Evolutionary conservation across 495 filamentous ascomycete genomes (phyloP).

Genomic region (Talaromyces stipitatus): DNA sequence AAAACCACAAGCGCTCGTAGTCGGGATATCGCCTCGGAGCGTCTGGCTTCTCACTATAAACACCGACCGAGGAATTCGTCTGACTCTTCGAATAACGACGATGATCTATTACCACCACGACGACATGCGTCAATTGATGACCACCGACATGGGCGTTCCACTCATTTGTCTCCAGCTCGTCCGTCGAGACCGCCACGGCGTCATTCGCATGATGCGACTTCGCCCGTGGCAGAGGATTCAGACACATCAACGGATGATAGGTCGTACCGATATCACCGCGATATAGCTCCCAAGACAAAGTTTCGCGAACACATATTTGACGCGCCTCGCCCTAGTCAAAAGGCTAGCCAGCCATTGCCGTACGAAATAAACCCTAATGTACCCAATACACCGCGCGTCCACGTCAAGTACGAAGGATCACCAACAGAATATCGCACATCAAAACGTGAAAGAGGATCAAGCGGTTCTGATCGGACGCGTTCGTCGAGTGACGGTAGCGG

Average conservation of each 20-base stretch:
- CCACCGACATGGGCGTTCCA: slow-evolving; percentile 13
- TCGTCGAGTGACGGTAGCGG: slow-evolving; percentile 2
- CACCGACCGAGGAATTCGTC: slow-evolving; percentile 2
- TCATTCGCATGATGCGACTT: slow-evolving; percentile 34
- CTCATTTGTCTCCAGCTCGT: slow-evolving; percentile 25
- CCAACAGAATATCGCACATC: neutral
- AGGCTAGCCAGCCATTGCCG: neutral
- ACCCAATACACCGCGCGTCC: neutral
- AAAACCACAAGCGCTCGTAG: slow-evolving; percentile 12
- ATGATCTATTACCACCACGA: slow-evolving; percentile 10
- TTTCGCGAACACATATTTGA: slow-evolving; percentile 28
- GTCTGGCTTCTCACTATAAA: slow-evolving; percentile 18
- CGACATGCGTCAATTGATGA: slow-evolving; percentile 11
- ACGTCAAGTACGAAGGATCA: neutral
- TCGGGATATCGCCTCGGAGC: slow-evolving; percentile 16
- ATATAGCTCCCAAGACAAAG: slow-evolving; percentile 14
- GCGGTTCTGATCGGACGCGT: slow-evolving; percentile 1
- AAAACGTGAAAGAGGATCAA: neutral
- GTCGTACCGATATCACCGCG: slow-evolving; percentile 11
- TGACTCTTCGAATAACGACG: slow-evolving; percentile 4
- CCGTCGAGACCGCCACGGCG: slow-evolving; percentile 22
- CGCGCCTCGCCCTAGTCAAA: slow-evolving; percentile 7
- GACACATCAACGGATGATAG: slow-evolving; percentile 17
- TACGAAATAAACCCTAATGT: neutral
- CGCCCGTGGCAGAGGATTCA: slow-evolving; percentile 24